Evolutionary conservation across 106 monocot species (phyloP), one percentile per base, ranked within the genome.

Genomic region (Allium fistulosum): DNA sequence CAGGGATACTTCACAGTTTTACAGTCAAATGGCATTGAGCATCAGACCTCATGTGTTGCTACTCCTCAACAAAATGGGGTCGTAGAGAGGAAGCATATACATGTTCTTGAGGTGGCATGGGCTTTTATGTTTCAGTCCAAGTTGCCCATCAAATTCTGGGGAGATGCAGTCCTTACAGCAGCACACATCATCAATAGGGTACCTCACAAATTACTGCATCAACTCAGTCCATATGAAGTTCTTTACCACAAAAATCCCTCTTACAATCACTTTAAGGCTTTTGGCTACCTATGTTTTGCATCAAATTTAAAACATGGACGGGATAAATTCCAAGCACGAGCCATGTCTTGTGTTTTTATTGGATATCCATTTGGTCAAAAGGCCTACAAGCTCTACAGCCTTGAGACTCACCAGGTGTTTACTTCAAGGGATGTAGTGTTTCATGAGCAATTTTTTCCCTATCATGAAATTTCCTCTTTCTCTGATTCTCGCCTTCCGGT

Each of bases 61-160:
- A 59, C 59, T 16, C 59, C 59, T 12, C 59, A 59, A 59, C 59
- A 59, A 59, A 59, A 59, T 16, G 59, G n/a, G 13, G 22, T 9
- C 7, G 59, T 16, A 16, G 59, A 59, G n/a, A 10, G 59, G 22
- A 59, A 59, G 15, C 59, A 59, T 18, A 9, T 8, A 59, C 13
- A 59, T 59, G 8, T 59, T 16, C 15, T 59, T 7, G 22, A n/a
- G 15, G n/a, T 16, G 9, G 59, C 59, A 16, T 0, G 59, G 8
- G 59, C 59, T 12, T 1, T 59, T 12, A 10, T 14, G 8, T 59
- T 59, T 59, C 2, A 59, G 15, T 9, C 13, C 7, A 59, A 59
- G 17, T 16, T 59, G 8, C 59, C 59, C 8, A 59, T 59, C 9
- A 16, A 59, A 16, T 59, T 59, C 22, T 59, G 59, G 59, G 59